Evolutionary conservation across 129 eudicot species (phyloP).

Genomic region (Gnaphalium uliginosum): DNA sequence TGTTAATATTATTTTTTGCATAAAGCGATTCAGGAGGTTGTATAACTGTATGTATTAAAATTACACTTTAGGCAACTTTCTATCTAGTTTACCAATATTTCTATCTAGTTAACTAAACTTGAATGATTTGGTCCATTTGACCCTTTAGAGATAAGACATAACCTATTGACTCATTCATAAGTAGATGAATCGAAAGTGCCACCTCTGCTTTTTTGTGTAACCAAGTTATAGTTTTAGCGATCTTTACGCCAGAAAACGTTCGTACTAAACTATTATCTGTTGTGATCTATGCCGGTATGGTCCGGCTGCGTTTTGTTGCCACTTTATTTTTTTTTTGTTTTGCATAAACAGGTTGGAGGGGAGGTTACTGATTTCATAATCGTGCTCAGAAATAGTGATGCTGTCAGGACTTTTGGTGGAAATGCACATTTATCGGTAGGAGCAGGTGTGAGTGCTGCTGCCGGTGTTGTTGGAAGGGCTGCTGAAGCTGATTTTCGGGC

Average conservation of each 20-base stretch:
- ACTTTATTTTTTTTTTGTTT: not conserved
- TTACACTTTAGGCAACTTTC: not conserved
- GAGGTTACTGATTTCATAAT: constrained; percentile 67
- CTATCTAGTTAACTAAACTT: too few species aligned
- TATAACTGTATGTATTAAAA: not conserved
- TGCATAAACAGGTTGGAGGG: constrained; percentile 55
- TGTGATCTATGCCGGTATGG: not conserved
- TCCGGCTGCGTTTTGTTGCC: not conserved
- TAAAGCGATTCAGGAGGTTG: not conserved
- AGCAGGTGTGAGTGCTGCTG: constrained; percentile 71
- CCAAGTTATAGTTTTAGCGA: not conserved
- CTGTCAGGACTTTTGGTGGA: constrained; percentile 57
- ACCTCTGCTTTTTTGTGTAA: not conserved
- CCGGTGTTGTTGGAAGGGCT: constrained; percentile 60
- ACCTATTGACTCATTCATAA: not conserved
- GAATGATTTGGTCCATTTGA: not conserved
- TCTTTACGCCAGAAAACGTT: not conserved
- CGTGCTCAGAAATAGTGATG: constrained; percentile 61
- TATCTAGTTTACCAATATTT: not conserved
- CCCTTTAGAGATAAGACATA: not conserved
- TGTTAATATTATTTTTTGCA: not conserved
- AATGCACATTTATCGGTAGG: constrained; percentile 62
- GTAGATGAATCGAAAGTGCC: not conserved
- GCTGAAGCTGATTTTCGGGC: constrained; percentile 75
- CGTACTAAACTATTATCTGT: not conserved